Evolutionary conservation across 2,329 filamentous ascomycete species (phyloP).

Genomic region (Epicoccum sorghinum): DNA sequence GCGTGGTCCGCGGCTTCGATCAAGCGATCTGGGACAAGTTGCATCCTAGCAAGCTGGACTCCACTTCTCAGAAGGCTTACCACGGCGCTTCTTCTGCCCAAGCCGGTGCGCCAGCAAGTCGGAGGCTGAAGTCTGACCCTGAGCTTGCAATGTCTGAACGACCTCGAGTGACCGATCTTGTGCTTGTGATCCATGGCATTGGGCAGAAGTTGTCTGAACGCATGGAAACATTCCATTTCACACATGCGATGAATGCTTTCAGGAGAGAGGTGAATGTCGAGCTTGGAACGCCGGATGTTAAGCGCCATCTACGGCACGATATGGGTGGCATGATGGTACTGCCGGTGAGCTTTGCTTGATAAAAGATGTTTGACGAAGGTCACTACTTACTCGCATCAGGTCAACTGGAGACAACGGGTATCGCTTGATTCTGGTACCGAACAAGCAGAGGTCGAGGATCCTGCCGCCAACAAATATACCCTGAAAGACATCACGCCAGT

Average conservation of each 20-base stretch:
- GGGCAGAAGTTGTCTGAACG: constrained; percentile 94
- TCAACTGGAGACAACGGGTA: constrained; percentile 92
- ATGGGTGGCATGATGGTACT: constrained; percentile 92
- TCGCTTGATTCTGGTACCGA: constrained; percentile 77
- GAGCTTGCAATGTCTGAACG: constrained; percentile 68
- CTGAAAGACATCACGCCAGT: constrained; percentile 91
- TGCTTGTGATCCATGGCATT: constrained; percentile 93
- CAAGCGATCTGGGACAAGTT: constrained; percentile 75
- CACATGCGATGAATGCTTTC: constrained; percentile 91
- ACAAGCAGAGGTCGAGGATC: constrained; percentile 59
- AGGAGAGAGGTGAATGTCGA: constrained; percentile 86
- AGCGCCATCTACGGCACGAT: constrained; percentile 73
- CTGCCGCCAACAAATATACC: constrained; percentile 66
- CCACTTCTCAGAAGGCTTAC: constrained; percentile 50
- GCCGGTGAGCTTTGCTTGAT: constrained; percentile 55
- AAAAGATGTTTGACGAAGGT: background rate
- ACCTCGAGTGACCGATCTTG: constrained; percentile 80
- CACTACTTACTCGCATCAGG: constrained; percentile 33
- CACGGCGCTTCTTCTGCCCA: constrained; percentile 54
- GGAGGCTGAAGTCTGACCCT: constrained; percentile 56
- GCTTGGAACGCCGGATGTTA: constrained; percentile 75
- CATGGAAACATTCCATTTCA: constrained; percentile 96
- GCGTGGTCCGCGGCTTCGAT: constrained; percentile 89
- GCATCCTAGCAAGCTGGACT: constrained; percentile 60
- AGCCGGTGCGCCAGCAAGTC: constrained; percentile 49